A percentile compares a stretch with the other conserved stretches of the same genome.
phyloP scores from a whole-genome alignment of 495 filamentous ascomycete genomes.

The Lasiosphaeria miniovina region DNA sequence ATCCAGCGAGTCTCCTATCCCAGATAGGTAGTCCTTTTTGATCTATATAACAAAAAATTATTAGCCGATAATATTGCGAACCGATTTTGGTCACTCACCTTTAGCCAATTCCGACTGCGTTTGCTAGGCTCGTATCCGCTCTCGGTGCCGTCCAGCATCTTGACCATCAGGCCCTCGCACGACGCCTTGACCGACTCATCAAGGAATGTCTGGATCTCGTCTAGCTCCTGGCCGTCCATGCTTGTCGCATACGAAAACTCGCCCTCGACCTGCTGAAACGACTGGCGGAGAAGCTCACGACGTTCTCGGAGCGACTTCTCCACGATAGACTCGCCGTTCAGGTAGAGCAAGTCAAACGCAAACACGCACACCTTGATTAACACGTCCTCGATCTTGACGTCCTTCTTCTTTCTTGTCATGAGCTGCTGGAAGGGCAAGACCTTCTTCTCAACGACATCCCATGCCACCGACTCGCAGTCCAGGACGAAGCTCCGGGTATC shows the following conservation, averaged over 20 bases:
- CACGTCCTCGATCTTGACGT: conserved; percentile 94
- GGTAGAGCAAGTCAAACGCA: conserved; percentile 90
- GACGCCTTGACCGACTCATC: conserved; percentile 92
- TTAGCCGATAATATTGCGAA: background rate
- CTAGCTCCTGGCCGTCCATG: conserved; percentile 83
- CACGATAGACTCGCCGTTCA: conserved; percentile 89
- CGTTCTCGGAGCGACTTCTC: conserved; percentile 84
- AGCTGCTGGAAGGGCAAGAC: conserved; percentile 95
- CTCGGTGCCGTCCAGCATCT: conserved; percentile 91
- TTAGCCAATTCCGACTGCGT: conserved; percentile 95
- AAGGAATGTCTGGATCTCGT: conserved; percentile 86
- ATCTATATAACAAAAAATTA: conserved; percentile 48
- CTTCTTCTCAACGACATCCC: conserved; percentile 90
- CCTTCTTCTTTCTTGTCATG: conserved; percentile 96
- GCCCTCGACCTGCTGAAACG: conserved; percentile 75
- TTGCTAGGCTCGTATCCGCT: conserved; percentile 94
- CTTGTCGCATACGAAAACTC: conserved; percentile 89
- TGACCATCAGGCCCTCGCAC: conserved; percentile 98
- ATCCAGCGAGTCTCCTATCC: conserved; percentile 92
- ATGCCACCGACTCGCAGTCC: conserved; percentile 97
- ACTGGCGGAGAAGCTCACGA: conserved; percentile 67
- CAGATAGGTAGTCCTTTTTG: conserved; percentile 95
- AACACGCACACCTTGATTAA: conserved; percentile 98
- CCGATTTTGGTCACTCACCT: conserved; percentile 50
- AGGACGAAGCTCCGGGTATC: conserved; percentile 92